These are phyloP conservation scores for Zoysia japonica DNA, from an alignment of 176 grass and related monocot species.

Conservation along the genomic window DNA sequence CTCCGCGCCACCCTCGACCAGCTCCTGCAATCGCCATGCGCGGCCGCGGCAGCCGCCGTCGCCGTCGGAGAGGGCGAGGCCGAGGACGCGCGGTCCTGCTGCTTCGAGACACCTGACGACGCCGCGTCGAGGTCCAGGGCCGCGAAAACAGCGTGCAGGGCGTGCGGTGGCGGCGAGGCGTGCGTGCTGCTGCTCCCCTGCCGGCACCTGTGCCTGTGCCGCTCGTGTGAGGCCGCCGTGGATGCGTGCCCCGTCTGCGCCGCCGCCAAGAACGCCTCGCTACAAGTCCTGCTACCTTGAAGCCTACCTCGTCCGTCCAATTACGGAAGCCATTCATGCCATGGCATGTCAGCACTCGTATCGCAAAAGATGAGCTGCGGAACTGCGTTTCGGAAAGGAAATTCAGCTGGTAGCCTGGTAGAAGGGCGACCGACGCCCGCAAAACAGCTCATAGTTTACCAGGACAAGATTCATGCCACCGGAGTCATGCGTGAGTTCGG, in stretches of 20 bases:
- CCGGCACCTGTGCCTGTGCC: constrained; percentile 69
- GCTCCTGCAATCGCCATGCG: not conserved
- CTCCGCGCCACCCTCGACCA: constrained; percentile 56
- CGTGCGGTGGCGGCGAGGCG: constrained; percentile 45
- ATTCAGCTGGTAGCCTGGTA: too few species aligned
- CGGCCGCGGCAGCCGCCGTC: not conserved
- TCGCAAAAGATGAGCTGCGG: too few species aligned
- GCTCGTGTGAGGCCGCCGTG: not conserved
- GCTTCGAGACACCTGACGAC: constrained; percentile 14
- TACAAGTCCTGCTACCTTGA: too few species aligned
- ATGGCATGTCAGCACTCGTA: too few species aligned
- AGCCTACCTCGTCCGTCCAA: too few species aligned
- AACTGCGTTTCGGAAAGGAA: too few species aligned
- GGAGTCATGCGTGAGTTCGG: too few species aligned
- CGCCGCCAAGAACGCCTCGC: not conserved
- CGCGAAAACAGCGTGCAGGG: constrained; percentile 25
- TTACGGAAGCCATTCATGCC: too few species aligned
- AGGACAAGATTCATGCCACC: too few species aligned
- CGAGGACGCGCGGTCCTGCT: constrained; percentile 70
- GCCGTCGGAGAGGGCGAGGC: not conserved
- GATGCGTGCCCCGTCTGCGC: constrained; percentile 16
- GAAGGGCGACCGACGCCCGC: too few species aligned
- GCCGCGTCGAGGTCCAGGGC: not conserved
- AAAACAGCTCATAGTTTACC: too few species aligned
- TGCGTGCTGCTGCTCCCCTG: constrained; percentile 69